phyloP scores from a whole-genome alignment of 768 basidiomycete species.

The Gyrodon lividus region DNA sequence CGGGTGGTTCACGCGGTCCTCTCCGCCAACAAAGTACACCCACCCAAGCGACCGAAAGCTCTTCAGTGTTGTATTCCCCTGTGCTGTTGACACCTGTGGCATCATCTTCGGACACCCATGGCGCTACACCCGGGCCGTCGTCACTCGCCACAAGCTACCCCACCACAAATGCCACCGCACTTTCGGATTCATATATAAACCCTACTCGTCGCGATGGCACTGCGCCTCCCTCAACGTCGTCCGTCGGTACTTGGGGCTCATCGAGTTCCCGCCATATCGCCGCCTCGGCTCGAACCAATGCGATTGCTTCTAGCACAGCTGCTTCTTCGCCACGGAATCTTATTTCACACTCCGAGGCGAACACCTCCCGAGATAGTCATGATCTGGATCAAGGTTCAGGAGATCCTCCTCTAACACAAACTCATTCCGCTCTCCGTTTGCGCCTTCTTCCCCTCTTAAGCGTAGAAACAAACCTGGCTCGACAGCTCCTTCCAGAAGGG shows the following conservation, averaged over 20 bases:
- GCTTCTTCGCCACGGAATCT: not conserved
- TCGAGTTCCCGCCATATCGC: not conserved
- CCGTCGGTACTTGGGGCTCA: not conserved
- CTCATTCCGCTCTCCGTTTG: constrained; percentile 31
- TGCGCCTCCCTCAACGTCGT: not conserved
- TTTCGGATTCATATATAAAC: not conserved
- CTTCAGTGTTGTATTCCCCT: not conserved
- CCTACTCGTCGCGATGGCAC: not conserved
- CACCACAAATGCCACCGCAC: not conserved
- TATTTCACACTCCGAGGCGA: no score
- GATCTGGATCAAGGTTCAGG: not conserved
- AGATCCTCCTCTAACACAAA: constrained; percentile 21
- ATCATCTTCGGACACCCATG: not conserved
- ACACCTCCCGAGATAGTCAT: not conserved
- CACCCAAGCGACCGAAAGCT: not conserved
- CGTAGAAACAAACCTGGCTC: constrained; percentile 52
- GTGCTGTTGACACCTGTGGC: not conserved
- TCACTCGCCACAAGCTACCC: not conserved
- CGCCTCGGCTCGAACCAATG: not conserved
- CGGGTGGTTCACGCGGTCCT: constrained; percentile 30
- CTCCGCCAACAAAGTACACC: constrained; percentile 10
- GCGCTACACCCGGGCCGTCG: not conserved
- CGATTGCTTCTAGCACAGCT: not conserved
- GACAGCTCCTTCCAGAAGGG: constrained; percentile 47
- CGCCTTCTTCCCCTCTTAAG: constrained; percentile 52